phyloP scores from a whole-genome alignment of 495 filamentous ascomycete species.

The Venustampulla echinocandica region DNA sequence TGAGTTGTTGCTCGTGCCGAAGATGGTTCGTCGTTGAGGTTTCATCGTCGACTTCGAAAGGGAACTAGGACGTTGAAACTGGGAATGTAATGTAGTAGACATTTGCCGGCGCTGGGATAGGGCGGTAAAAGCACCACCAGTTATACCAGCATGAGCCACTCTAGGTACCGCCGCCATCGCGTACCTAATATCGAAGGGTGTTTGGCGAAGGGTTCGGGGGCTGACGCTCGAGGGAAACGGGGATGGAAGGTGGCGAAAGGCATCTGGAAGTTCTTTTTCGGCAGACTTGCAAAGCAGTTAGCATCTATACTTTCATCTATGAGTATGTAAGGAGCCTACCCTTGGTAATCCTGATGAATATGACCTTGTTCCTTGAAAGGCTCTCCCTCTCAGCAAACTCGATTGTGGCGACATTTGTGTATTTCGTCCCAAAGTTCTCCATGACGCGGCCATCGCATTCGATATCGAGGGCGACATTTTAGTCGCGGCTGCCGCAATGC shows the following conservation, averaged over 20 bases:
- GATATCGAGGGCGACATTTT: conserved; percentile 49
- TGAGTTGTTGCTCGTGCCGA: conserved; percentile 24
- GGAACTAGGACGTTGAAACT: conserved; percentile 7
- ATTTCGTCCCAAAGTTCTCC: conserved; percentile 23
- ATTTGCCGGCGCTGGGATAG: conserved; percentile 13
- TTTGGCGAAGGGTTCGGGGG: conserved; percentile 3
- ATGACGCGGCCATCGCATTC: conserved; percentile 36
- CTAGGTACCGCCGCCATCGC: conserved; percentile 25
- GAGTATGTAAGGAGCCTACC: neutral
- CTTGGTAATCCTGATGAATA: neutral
- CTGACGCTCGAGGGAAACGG: conserved; percentile 12
- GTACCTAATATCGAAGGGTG: conserved; percentile 22
- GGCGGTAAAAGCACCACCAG: conserved; percentile 20
- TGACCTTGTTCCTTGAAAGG: neutral
- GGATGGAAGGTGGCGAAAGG: conserved; percentile 11
- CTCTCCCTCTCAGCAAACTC: conserved; percentile 9
- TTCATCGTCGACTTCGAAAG: conserved; percentile 14
- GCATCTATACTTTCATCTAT: neutral
- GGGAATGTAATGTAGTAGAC: conserved; percentile 13
- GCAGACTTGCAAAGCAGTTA: conserved; percentile 5
- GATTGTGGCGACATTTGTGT: conserved; percentile 8
- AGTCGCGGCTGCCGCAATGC: conserved; percentile 39
- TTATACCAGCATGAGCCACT: conserved; percentile 26
- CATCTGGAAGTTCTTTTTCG: conserved; percentile 11
- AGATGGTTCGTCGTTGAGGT: conserved; percentile 17